Evolutionary conservation across 148 eudicot species (phyloP), one percentile per base, ranked within the genome.

Genomic region (Rhododendron kiyosumense): DNA sequence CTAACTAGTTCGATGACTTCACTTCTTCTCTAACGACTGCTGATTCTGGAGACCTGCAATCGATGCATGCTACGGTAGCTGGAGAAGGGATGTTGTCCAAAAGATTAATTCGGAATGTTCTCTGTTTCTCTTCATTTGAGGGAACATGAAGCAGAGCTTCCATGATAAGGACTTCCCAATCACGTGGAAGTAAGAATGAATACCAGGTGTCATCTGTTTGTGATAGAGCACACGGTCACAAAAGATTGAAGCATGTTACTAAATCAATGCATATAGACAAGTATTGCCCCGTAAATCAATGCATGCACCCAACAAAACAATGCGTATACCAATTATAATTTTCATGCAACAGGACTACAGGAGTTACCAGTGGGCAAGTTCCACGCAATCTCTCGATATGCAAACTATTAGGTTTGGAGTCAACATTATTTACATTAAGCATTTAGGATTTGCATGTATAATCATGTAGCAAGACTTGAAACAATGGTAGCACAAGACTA

Each of bases 121-220:
- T 90, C 54, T 92, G 88, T 54, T 91, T 84, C 89, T 92, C 93
- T 30, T 96, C 96, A 69, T 94, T 92, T 57, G 87, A 90, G 13
- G 98, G 99, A 79, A 94, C 90, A 49, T 96, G 93, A 54, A 96
- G 91, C 79, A 96, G 91, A 45, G 99, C 98, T 79, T 96, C 98
- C 97, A 96, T 89, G 32, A 96, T 87, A 79, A 96, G 92, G 87
- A 96, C 94, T 83, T 96, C 96, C 88, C 94, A 95, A 71, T 93
- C 93, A 22, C 94, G 95, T 1, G 95, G 87, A 24, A 91, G 89
- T 18, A 96, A 86, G 79, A 92, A 91, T 87, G 97, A 88, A 75
- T 90, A 79, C 98, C 89, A 88, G 10, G 86, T 84, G 34, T 88
- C 89, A 81, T 91, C 99, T 96, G 95, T 86, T 83, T 85, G 81